A percentile compares a stretch with the other conserved stretches of the same genome.
Evolutionary conservation across 1,284 basidiomycete genomes (phyloP).

Genomic region (Cryptococcus sp.): DNA sequence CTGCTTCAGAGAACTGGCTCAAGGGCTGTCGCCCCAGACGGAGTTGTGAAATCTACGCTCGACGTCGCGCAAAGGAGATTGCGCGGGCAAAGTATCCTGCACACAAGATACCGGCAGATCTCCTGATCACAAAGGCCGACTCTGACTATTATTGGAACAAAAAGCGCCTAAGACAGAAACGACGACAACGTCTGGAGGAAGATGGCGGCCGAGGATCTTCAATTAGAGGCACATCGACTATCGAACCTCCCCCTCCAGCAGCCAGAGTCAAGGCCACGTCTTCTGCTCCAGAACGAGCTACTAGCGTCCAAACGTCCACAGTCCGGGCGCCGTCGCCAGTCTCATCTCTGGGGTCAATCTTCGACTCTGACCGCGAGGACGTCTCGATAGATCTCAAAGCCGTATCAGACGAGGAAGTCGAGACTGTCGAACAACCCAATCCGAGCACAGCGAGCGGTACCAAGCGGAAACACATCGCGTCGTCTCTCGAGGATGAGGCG

Average conservation of each 20-base stretch:
- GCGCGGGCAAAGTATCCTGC: constrained; percentile 4
- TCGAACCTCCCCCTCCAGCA: not conserved
- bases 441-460: not conserved
- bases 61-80: constrained; percentile 27
- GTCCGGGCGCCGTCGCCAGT: constrained; percentile 7
- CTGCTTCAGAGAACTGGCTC: constrained; percentile 27
- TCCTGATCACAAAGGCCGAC: constrained; percentile 28
- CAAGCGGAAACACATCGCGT: not conserved
- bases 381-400: constrained; percentile 8
- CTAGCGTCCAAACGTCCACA: not conserved
- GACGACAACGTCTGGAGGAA: not conserved
- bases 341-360: constrained; percentile 6
- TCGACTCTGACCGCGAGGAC: constrained; percentile 17
- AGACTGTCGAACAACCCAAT: not conserved
- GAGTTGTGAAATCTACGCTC: constrained; percentile 23
- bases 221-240: too few species aligned
- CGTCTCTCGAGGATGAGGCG: not conserved
- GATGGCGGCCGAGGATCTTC: not conserved
- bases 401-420: constrained; percentile 3
- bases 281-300: not conserved
- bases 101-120: constrained; percentile 1
- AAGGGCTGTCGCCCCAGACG: constrained; percentile 15
- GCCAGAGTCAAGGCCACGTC: not conserved
- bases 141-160: constrained; percentile 36
- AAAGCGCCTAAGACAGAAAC: constrained; percentile 14